Conservation (phyloP, 768 basidiomycete species). For the Amanita rubescens region DNA sequence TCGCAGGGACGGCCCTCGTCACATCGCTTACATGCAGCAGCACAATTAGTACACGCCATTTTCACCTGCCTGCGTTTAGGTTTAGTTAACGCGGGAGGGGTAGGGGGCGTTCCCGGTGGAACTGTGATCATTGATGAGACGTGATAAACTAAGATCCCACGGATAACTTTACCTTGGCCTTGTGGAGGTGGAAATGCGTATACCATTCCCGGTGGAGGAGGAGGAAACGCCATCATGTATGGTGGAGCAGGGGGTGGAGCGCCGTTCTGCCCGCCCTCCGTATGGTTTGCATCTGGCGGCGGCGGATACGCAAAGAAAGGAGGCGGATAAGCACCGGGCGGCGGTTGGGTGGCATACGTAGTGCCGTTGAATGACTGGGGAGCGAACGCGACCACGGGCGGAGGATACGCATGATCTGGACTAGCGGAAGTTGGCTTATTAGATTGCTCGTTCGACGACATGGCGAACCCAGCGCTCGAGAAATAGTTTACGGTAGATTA, state of each 20-base stretch:
- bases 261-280: slow-evolving; percentile 27
- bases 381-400: slow-evolving; percentile 23
- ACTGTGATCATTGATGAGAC: slow-evolving; percentile 6
- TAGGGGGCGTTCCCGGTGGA: slow-evolving; percentile 18
- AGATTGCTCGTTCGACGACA: slow-evolving; percentile 28
- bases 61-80: slow-evolving; percentile 85
- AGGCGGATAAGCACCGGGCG: slow-evolving; percentile 31
- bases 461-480: neutral
- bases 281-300: slow-evolving; percentile 28
- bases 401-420: slow-evolving; percentile 27
- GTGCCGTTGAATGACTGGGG: slow-evolving; percentile 25
- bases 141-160: neutral
- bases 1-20: slow-evolving; percentile 85
- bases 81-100: slow-evolving; percentile 25
- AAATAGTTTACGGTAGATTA: neutral
- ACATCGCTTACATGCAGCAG: slow-evolving; percentile 83
- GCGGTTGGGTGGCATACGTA: slow-evolving; percentile 25
- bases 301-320: slow-evolving; percentile 37
- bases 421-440: slow-evolving; percentile 21
- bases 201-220: slow-evolving; percentile 35
- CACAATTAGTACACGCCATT: slow-evolving; percentile 89
- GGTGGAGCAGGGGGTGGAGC: slow-evolving; percentile 21
- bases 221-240: slow-evolving; percentile 35
- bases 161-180: slow-evolving; percentile 25
- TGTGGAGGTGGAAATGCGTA: slow-evolving; percentile 36